Evolutionary conservation across 257 asterid species (phyloP), one percentile per base, ranked within the genome.

Genomic region (Cruciata laevipes): DNA sequence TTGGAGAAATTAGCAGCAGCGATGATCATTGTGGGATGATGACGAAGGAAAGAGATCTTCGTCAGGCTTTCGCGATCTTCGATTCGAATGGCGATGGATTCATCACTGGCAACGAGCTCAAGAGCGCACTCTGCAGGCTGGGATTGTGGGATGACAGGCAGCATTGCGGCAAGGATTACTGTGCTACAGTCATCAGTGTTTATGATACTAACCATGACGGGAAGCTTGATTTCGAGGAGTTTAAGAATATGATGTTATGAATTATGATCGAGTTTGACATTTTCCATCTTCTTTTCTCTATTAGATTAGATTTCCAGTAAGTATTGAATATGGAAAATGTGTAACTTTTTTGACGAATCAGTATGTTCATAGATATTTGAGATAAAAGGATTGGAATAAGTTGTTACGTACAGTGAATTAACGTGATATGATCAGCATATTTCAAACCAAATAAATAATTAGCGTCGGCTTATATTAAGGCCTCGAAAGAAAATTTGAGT

Each of bases 211-310:
- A 74, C 18, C 56, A 40, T 23, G 78, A 74, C 21, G 78, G 71
- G 14, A 61, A 23, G 71, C 61, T 74, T 63, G 78, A 74, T 21
- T 68, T 74, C 30, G 62, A 68, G 31, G 74, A 74, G 59, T 74
- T 74, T 62, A 74, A 69, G 78, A 63, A 62, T 18, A 74, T 74
- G 78, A 69, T 74, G 78, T 27, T 65, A 13, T 42, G 51, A 42
- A 74, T 27, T 65, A 13, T 42, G 51, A 42, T 37, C 42, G 51
- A 42, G 69, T 24, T 63, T 61, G 44, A 17, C 24, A 20, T 23
- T n/a, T 56, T 42, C 4, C 51, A 42, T 3, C 18, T 42, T 42
- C 51, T 42, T 12, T 42, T 42, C 51, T 42, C 13, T 42, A 18
- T n/a, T 56, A 12, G 51, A 18, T n/a, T 56, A 12, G 51, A 18